phyloP scores from a whole-genome alignment of 2,329 filamentous ascomycete species.

The Xylariales sp. region DNA sequence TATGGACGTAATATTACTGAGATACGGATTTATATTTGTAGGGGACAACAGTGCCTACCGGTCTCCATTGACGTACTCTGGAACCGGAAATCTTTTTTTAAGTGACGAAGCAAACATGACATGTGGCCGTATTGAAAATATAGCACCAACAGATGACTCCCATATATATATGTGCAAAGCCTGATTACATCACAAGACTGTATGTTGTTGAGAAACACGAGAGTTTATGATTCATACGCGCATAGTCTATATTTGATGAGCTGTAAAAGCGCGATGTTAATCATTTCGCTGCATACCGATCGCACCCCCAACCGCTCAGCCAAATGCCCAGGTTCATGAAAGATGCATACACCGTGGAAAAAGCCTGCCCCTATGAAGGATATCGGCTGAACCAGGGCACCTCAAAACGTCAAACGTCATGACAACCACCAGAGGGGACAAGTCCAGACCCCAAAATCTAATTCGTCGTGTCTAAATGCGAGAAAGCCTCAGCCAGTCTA shows the following conservation, averaged over 20 bases:
- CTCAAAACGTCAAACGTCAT: constrained; percentile 48
- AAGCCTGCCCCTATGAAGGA: constrained; percentile 39
- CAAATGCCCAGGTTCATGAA: constrained; percentile 47
- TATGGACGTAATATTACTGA: too few species aligned
- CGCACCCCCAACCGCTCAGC: constrained; percentile 39
- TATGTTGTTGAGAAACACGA: constrained; percentile 12
- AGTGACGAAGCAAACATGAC: too few species aligned
- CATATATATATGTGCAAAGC: background rate
- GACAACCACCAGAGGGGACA: constrained; percentile 44
- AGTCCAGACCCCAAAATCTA: constrained; percentile 46
- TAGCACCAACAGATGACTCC: too few species aligned
- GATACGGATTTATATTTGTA: too few species aligned
- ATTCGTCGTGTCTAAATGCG: constrained; percentile 52
- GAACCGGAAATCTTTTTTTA: too few species aligned
- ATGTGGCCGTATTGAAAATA: too few species aligned
- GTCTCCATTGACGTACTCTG: too few species aligned
- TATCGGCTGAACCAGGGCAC: constrained; percentile 37
- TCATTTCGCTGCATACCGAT: constrained; percentile 42
- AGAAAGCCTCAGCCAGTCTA: constrained; percentile 50
- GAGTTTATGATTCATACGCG: constrained; percentile 38
- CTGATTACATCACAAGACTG: background rate
- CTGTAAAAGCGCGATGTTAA: constrained; percentile 37
- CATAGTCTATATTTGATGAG: constrained; percentile 41
- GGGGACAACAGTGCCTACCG: too few species aligned
- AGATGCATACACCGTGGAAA: constrained; percentile 43